A percentile compares a stretch with the other conserved stretches of the same genome.
Conservation (phyloP, 1,284 basidiomycete species). For the Schizophyllum commune region DNA sequence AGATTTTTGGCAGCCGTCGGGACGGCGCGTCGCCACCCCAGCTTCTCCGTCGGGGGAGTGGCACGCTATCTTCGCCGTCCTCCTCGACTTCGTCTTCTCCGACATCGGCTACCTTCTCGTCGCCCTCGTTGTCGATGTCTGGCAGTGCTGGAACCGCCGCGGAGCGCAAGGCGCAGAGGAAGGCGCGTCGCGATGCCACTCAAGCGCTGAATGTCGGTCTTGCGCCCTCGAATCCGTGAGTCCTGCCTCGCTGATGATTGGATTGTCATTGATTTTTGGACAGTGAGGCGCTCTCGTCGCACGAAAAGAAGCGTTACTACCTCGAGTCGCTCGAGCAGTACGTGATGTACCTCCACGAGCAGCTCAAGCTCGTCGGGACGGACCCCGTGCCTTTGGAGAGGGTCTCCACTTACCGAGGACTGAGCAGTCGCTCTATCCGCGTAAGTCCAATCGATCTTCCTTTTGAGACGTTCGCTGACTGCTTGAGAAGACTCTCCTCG, state of each 20-base stretch:
- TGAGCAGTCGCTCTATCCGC: slow-evolving; percentile 49
- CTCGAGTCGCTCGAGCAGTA: slow-evolving; percentile 67
- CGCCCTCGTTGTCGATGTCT: neutral
- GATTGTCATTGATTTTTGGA: neutral
- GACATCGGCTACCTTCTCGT: neutral
- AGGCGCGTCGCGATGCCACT: neutral
- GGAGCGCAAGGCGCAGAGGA: neutral
- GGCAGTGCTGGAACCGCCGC: neutral
- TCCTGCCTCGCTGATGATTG: slow-evolving; percentile 6
- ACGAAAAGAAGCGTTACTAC: slow-evolving; percentile 69
- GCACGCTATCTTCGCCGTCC: neutral
- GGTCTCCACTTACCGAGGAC: slow-evolving; percentile 44
- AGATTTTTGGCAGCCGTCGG: no score
- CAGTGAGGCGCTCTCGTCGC: slow-evolving; percentile 62
- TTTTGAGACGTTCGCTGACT: neutral
- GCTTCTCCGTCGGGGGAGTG: neutral
- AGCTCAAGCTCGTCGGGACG: slow-evolving; percentile 42
- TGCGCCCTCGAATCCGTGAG: slow-evolving; percentile 45
- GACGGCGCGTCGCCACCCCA: neutral
- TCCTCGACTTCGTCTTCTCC: neutral
- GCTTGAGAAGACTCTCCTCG: slow-evolving; percentile 29
- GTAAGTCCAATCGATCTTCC: slow-evolving; percentile 8
- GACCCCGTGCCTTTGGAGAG: slow-evolving; percentile 46
- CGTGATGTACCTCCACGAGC: slow-evolving; percentile 54
- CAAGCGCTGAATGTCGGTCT: slow-evolving; percentile 38